Percentiles rank a stretch among this genome's conserved stretches.
Evolutionary conservation across 306 rosid genomes (phyloP).

Genomic region (Dryas octopetala): DNA sequence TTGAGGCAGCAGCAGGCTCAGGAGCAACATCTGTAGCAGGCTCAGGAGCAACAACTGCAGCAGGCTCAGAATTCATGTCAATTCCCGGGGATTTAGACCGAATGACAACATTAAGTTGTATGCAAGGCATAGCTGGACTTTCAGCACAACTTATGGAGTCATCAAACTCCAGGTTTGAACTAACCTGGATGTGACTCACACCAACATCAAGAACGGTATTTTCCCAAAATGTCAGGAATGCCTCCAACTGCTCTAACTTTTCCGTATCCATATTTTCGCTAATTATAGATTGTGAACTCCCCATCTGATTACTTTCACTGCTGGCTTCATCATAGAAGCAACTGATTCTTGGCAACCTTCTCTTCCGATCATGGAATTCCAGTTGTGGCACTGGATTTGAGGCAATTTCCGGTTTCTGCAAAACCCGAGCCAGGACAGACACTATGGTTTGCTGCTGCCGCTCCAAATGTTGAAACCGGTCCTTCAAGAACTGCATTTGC

Average conservation of each 20-base stretch:
- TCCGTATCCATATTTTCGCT: conserved; percentile 39
- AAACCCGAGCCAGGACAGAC: conserved; percentile 45
- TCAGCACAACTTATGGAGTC: conserved; percentile 46
- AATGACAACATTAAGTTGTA: conserved; percentile 43
- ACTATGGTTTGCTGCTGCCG: conserved; percentile 48
- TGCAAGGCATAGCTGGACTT: conserved; percentile 47
- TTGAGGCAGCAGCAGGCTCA: conserved; percentile 18
- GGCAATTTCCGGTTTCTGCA: conserved; percentile 52
- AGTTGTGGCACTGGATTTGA: conserved; percentile 42
- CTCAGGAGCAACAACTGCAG: conserved; percentile 29
- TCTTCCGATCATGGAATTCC: conserved; percentile 52
- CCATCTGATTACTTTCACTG: conserved; percentile 44
- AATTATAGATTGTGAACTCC: conserved; percentile 30
- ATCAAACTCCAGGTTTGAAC: conserved; percentile 51
- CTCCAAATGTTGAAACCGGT: conserved; percentile 48
- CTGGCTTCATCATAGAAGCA: conserved; percentile 34
- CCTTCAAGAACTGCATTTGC: conserved; percentile 37
- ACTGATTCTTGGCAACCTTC: conserved; percentile 52
- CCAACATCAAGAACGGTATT: conserved; percentile 38
- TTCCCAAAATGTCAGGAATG: conserved; percentile 68
- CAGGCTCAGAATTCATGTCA: conserved; percentile 64
- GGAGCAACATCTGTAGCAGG: conserved; percentile 2
- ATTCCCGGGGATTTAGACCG: conserved; percentile 53
- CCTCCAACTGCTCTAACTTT: conserved; percentile 50
- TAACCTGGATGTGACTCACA: conserved; percentile 21